A percentile compares a stretch with the other conserved stretches of the same genome.
phyloP scores from a whole-genome alignment of 495 filamentous ascomycete species.

The Penicillium steckii region DNA sequence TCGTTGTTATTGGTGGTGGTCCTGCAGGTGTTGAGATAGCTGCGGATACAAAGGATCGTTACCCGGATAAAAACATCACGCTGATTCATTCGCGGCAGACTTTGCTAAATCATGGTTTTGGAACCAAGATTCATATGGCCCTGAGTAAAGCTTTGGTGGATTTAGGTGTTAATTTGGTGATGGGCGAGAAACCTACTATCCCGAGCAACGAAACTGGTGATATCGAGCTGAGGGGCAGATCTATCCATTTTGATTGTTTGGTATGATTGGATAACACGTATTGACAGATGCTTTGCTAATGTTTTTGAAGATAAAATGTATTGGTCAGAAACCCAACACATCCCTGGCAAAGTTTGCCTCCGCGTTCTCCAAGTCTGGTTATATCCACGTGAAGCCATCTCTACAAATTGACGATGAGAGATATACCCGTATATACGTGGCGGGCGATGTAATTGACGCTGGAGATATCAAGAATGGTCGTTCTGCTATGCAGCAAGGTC shows the following conservation, averaged over 20 bases:
- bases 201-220: neutral
- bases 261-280: constrained; percentile 2
- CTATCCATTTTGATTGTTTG: constrained; percentile 18
- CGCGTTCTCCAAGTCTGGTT: constrained; percentile 23
- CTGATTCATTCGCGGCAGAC: constrained; percentile 52
- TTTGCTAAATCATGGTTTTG: constrained; percentile 43
- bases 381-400: constrained; percentile 48
- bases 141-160: constrained; percentile 33
- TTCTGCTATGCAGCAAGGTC: constrained; percentile 41
- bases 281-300: neutral
- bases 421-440: constrained; percentile 42
- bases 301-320: constrained; percentile 18
- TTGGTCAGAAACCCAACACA: constrained; percentile 24
- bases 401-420: constrained; percentile 43
- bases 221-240: neutral
- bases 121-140: constrained; percentile 34
- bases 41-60: constrained; percentile 50
- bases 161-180: constrained; percentile 40
- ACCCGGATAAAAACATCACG: constrained; percentile 50
- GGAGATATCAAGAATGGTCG: constrained; percentile 45
- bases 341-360: constrained; percentile 12
- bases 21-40: constrained; percentile 54
- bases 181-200: constrained; percentile 33
- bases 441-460: constrained; percentile 53
- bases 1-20: constrained; percentile 54